phyloP scores from a whole-genome alignment of 768 basidiomycete species.

The Leccinum subtestaceum region DNA sequence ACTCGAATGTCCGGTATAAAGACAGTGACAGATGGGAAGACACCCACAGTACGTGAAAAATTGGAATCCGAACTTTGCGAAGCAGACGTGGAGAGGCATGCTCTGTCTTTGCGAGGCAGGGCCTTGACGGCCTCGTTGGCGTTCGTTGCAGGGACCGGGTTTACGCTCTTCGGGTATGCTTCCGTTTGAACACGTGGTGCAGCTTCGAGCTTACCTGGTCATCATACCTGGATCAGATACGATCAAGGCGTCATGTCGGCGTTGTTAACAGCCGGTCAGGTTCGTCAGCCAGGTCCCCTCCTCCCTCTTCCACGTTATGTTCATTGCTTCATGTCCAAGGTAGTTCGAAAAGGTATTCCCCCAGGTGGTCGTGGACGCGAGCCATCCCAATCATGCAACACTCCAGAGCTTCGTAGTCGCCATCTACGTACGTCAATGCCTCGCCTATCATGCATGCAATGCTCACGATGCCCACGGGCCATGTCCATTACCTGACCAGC shows the following conservation, averaged over 20 bases:
- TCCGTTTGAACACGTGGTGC: neutral
- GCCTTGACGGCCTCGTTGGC: slow-evolving; percentile 48
- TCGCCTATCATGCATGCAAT: neutral
- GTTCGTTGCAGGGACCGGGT: slow-evolving; percentile 57
- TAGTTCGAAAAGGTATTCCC: slow-evolving; percentile 61
- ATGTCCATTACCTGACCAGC: neutral
- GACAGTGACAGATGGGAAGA: slow-evolving; percentile 10
- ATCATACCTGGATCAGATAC: slow-evolving; percentile 38
- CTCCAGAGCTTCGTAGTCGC: slow-evolving; percentile 60
- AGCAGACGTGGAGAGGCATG: slow-evolving; percentile 14
- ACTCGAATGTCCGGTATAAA: neutral
- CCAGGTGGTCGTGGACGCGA: slow-evolving; percentile 43
- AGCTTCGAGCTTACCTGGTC: neutral
- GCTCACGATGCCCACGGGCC: neutral
- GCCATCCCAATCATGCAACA: slow-evolving; percentile 45
- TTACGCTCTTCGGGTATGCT: slow-evolving; percentile 58
- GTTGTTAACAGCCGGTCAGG: slow-evolving; percentile 53
- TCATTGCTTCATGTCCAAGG: slow-evolving; percentile 1
- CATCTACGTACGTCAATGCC: slow-evolving; percentile 43
- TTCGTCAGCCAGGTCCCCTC: slow-evolving; percentile 13
- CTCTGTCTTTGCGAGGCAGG: slow-evolving; percentile 31
- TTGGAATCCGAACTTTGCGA: neutral
- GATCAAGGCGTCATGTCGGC: slow-evolving; percentile 75
- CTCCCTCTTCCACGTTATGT: neutral
- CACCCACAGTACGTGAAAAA: neutral